phyloP scores from a whole-genome alignment of 2,329 filamentous ascomycete species.

The Sordariomycetes sp. region DNA sequence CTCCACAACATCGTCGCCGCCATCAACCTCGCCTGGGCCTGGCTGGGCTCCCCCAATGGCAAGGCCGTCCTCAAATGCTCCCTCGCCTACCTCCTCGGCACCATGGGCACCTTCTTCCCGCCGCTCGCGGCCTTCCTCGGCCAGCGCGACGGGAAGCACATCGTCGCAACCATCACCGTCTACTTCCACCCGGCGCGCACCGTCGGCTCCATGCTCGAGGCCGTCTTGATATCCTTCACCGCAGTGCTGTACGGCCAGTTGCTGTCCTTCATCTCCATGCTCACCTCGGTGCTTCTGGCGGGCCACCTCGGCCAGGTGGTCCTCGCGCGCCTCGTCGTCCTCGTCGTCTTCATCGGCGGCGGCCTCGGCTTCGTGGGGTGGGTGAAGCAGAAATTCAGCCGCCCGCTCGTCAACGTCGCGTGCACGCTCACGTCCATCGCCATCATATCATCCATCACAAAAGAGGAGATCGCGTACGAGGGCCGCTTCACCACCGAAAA shows the following conservation, averaged over 20 bases:
- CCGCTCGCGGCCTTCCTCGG: conserved; percentile 63
- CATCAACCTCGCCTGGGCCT: conserved; percentile 34
- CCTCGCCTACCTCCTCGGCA: conserved; percentile 76
- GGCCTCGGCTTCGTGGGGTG: conserved; percentile 80
- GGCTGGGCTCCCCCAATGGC: conserved; percentile 59
- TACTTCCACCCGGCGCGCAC: conserved; percentile 89
- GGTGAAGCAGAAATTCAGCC: conserved; percentile 69
- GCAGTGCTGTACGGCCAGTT: conserved; percentile 61
- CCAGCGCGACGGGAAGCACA: conserved; percentile 80
- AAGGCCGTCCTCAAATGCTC: conserved; percentile 82
- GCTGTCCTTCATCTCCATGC: conserved; percentile 76
- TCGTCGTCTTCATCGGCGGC: conserved; percentile 74
- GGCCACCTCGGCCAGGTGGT: conserved; percentile 49
- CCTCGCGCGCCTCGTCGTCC: conserved; percentile 65
- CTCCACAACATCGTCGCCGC: conserved; percentile 22
- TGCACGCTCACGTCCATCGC: conserved; percentile 79
- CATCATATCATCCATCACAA: conserved; percentile 80
- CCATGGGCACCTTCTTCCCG: conserved; percentile 71
- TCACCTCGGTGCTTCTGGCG: conserved; percentile 68
- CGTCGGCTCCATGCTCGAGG: conserved; percentile 81
- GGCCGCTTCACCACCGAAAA: conserved; percentile 73
- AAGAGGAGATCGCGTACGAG: conserved; percentile 76
- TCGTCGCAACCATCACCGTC: conserved; percentile 85
- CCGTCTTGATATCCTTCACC: conserved; percentile 59
- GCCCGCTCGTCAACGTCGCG: conserved; percentile 70